phyloP scores from a whole-genome alignment of 805 yeast species.

The Tetrapisispora nanseiensis region DNA sequence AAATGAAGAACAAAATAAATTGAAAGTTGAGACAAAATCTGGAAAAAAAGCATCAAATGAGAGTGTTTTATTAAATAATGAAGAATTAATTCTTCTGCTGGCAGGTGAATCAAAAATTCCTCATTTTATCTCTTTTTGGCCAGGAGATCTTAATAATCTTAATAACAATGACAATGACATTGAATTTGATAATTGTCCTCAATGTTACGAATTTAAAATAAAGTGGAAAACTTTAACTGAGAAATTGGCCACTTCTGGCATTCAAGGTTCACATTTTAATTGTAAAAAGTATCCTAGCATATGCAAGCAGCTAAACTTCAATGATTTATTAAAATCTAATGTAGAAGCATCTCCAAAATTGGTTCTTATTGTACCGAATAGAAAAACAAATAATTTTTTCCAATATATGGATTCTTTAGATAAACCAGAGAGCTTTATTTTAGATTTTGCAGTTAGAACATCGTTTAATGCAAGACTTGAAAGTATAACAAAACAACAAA shows the following conservation, averaged over 20 bases:
- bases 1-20: conserved; percentile 12
- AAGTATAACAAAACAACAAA: conserved; percentile 14
- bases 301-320: conserved; percentile 44
- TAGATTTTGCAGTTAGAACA: conserved; percentile 40
- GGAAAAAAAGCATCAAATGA: no score
- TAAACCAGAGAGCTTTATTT: conserved; percentile 25
- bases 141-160: conserved; percentile 32
- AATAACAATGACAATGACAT: conserved; percentile 9
- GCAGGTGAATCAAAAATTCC: conserved; percentile 45
- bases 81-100: conserved; percentile 38
- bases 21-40: conserved; percentile 22
- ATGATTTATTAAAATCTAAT: conserved; percentile 18
- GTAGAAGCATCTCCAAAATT: conserved; percentile 32
- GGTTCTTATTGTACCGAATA: conserved; percentile 45
- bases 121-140: conserved; percentile 56
- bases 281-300: conserved; percentile 42
- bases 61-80: conserved; percentile 33
- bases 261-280: conserved; percentile 47
- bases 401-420: conserved; percentile 15
- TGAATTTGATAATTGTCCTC: conserved; percentile 35
- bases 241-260: conserved; percentile 30
- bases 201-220: conserved; percentile 42
- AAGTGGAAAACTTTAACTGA: conserved; percentile 52
- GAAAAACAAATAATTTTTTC: conserved; percentile 20
- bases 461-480: conserved; percentile 37